Evolutionary conservation across 495 filamentous ascomycete species (phyloP), one percentile per base, ranked within the genome.

Genomic region (Astrothelium subdiscretum): DNA sequence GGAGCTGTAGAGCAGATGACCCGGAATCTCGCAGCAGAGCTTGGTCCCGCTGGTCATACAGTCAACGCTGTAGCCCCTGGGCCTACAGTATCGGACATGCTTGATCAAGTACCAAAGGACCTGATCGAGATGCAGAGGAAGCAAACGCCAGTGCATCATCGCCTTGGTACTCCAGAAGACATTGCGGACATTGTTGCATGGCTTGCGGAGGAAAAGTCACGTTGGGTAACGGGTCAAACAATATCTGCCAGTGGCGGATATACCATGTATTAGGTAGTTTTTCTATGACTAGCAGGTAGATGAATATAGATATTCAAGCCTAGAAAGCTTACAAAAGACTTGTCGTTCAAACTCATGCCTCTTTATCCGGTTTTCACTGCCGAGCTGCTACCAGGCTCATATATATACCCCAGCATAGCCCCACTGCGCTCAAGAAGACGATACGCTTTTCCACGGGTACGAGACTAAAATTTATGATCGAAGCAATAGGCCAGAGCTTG

Each of bases 391-490:
- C 42, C 63, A 68, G 35, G 58, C 90, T 92, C 72, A 97, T 76
- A 76, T 92, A 97, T 57, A 95, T 73, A 1, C 89, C 88, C 94
- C 94, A 98, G 24, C 79, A 84, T 52, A 98, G 69, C 1, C 92
- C 91, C 29, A 91, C 88, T 59, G 89, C 72, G 70, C 85, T 85
- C 0, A 87, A 91, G 72, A 92, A 83, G 31, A 97, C 76, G 52
- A 88, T 85, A 63, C 92, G 77, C 35, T 79, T 79, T 67, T 95
- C 83, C 12, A 94, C 83, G 4, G 86, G 90, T 29, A 98, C 78
- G 48, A 95, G 80, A 0, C 85, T 83, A 72, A 89, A 97, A 72
- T 90, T 89, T 24, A 94, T 67, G 27, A 88, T 51, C 57, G 86
- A 89, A 5, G 96, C 87, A 18, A 85, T 58, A 1, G 94, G 94